Evolutionary conservation across 2,329 filamentous ascomycete genomes (phyloP).

Genomic region (Cadophora sp.): DNA sequence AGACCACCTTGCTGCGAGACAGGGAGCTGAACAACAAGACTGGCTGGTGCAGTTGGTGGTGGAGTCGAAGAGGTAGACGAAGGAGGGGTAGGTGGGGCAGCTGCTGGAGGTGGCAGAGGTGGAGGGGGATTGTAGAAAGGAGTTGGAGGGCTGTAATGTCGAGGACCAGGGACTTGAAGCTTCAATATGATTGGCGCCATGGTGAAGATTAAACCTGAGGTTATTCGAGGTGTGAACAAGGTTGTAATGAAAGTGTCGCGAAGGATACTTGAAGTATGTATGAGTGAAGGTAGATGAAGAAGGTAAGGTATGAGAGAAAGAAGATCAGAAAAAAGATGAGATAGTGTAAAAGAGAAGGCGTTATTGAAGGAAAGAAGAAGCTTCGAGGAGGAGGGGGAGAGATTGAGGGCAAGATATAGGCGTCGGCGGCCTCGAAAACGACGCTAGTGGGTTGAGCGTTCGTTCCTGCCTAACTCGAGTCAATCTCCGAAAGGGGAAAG

Average conservation of each 20-base stretch:
- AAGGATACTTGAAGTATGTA: neutral
- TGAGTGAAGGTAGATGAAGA: neutral
- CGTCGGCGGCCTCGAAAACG: neutral
- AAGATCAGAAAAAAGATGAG: neutral
- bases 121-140: neutral
- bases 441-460: neutral
- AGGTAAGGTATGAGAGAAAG: conserved; percentile 3
- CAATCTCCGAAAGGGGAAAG: neutral
- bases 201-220: neutral
- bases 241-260: neutral
- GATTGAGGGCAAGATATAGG: neutral
- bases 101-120: neutral
- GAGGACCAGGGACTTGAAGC: neutral
- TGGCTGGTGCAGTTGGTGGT: neutral
- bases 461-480: neutral
- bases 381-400: neutral
- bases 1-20: neutral
- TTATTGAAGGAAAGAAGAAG: conserved; percentile 1
- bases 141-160: neutral
- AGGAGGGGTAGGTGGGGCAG: neutral
- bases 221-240: neutral
- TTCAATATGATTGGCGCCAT: neutral
- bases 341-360: neutral
- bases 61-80: neutral
- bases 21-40: neutral